Evolutionary conservation across 352 stramenopile species (phyloP).

Genomic region (Thraustotheca clavata): DNA sequence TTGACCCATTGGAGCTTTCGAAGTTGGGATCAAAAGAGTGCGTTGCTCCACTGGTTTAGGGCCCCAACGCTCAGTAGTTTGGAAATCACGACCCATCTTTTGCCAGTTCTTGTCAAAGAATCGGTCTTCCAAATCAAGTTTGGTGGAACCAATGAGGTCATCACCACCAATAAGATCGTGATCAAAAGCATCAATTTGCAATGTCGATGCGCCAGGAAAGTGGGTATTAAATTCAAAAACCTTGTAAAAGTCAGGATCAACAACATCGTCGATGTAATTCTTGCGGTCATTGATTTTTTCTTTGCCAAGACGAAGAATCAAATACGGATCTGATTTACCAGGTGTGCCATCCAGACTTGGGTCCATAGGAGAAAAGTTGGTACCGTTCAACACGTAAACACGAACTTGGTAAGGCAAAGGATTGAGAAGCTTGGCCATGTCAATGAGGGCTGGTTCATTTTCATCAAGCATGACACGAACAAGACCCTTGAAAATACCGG

Average conservation of each 20-base stretch:
- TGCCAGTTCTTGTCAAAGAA: slow-evolving; percentile 88
- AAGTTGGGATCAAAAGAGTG: slow-evolving; percentile 79
- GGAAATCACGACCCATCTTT: slow-evolving; percentile 75
- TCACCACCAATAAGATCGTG: slow-evolving; percentile 85
- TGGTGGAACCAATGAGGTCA: slow-evolving; percentile 89
- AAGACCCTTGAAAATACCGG: slow-evolving; percentile 86
- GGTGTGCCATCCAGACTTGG: slow-evolving; percentile 66
- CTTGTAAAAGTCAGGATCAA: slow-evolving; percentile 89
- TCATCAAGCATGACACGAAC: slow-evolving; percentile 80
- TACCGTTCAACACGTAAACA: slow-evolving; percentile 80
- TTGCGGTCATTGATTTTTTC: slow-evolving; percentile 82
- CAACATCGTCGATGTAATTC: slow-evolving; percentile 85
- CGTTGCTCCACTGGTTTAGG: slow-evolving; percentile 77
- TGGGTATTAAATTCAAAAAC: slow-evolving; percentile 75
- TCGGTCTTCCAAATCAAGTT: slow-evolving; percentile 90
- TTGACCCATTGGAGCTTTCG: slow-evolving; percentile 69
- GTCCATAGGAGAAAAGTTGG: slow-evolving; percentile 84
- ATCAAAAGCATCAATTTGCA: slow-evolving; percentile 88
- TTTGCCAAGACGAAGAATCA: slow-evolving; percentile 78
- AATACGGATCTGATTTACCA: slow-evolving; percentile 84
- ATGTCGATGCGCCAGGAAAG: slow-evolving; percentile 74
- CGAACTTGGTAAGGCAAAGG: slow-evolving; percentile 75
- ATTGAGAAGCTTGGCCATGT: slow-evolving; percentile 57
- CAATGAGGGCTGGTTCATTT: slow-evolving; percentile 70
- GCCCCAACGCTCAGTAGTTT: slow-evolving; percentile 53